Evolutionary conservation across 139 green algal genomes (phyloP).

Genomic region (Tetradesmus lagerheimii): DNA sequence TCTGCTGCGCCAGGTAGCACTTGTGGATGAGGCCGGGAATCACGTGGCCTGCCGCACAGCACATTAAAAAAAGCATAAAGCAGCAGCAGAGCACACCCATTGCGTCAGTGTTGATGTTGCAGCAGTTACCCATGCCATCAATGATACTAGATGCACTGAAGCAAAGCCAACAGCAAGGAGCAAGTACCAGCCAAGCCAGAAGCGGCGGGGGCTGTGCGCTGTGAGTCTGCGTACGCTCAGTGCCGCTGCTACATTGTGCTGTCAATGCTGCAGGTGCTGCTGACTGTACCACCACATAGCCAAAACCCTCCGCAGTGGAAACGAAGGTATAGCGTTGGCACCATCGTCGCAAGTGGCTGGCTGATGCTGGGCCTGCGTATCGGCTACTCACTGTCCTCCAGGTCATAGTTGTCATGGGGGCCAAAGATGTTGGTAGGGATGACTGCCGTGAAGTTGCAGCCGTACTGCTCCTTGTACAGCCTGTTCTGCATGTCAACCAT

Average conservation of each 20-base stretch:
- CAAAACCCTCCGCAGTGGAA: too few species aligned
- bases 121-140: neutral
- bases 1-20: conserved; percentile 72
- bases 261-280: too few species aligned
- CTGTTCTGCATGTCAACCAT: conserved; percentile 68
- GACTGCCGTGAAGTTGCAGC: conserved; percentile 70
- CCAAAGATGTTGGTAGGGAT: conserved; percentile 87
- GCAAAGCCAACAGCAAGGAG: too few species aligned
- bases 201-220: too few species aligned
- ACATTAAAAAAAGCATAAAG: neutral
- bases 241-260: too few species aligned
- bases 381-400: conserved; percentile 53
- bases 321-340: too few species aligned
- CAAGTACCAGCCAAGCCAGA: too few species aligned
- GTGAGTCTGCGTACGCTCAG: too few species aligned
- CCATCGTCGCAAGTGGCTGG: neutral
- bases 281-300: too few species aligned
- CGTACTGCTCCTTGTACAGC: conserved; percentile 69
- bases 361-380: neutral
- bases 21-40: conserved; percentile 78
- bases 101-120: neutral
- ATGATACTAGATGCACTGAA: too few species aligned
- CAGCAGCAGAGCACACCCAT: neutral
- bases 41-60: conserved; percentile 66
- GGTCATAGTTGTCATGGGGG: conserved; percentile 81